Evolutionary conservation across 2,329 filamentous ascomycete genomes (phyloP).

Genomic region (Bipolaris oryzae): DNA sequence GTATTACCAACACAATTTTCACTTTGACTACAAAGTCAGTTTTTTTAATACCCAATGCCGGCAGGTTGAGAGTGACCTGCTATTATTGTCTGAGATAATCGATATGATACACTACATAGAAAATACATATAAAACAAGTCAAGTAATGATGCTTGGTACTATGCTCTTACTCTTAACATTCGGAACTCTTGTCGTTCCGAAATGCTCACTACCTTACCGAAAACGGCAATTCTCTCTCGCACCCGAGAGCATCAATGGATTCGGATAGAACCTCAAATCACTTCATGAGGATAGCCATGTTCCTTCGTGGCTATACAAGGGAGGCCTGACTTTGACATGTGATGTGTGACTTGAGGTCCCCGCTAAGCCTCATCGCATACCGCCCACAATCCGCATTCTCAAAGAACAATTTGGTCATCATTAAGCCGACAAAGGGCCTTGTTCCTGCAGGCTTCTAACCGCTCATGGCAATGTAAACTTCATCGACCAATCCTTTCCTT

Average conservation of each 20-base stretch:
- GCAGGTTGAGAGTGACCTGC: too few relatives aligned
- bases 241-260: neutral
- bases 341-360: neutral
- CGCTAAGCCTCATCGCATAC: conserved; percentile 1
- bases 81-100: too few relatives aligned
- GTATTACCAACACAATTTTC: too few relatives aligned
- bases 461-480: conserved; percentile 19
- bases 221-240: neutral
- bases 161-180: neutral
- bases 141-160: neutral
- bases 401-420: conserved; percentile 4
- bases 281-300: neutral
- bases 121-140: too few relatives aligned
- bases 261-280: neutral
- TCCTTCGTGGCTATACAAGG: neutral
- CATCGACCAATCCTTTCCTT: conserved; percentile 13
- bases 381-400: neutral
- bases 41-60: too few relatives aligned
- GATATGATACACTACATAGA: too few relatives aligned
- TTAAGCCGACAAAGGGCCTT: conserved; percentile 8
- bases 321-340: neutral
- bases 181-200: neutral
- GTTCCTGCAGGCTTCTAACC: conserved; percentile 19
- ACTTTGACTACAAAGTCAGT: too few relatives aligned
- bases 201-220: neutral